Evolutionary conservation across 306 rosid species (phyloP).

Genomic region (Gynostemma pentaphyllum): DNA sequence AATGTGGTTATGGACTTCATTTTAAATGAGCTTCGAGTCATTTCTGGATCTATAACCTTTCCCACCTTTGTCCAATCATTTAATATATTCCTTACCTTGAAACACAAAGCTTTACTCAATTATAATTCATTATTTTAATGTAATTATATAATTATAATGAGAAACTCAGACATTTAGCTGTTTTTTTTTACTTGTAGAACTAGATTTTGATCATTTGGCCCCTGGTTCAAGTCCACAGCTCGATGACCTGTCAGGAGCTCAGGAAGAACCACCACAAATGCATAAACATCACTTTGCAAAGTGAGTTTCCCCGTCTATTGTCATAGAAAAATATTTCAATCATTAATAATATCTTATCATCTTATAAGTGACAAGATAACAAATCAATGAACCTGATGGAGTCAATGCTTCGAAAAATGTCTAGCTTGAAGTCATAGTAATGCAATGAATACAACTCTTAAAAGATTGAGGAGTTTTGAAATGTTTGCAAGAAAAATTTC

Average conservation of each 20-base stretch:
- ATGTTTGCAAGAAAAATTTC: no score
- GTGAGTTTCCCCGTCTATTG: slow-evolving; percentile 87
- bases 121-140: neutral
- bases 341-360: no score
- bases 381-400: no score
- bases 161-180: neutral
- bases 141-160: no score
- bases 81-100: slow-evolving; percentile 64
- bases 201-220: slow-evolving; percentile 87
- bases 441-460: no score
- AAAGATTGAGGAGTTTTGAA: no score
- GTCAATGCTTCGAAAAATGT: no score
- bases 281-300: slow-evolving; percentile 89
- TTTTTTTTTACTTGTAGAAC: slow-evolving; percentile 92
- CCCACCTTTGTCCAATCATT: slow-evolving; percentile 71
- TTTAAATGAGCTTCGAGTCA: slow-evolving; percentile 62
- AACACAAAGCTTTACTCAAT: slow-evolving; percentile 4
- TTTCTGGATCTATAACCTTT: slow-evolving; percentile 74
- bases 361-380: no score
- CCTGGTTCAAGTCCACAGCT: slow-evolving; percentile 82
- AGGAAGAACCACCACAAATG: slow-evolving; percentile 94
- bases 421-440: no score
- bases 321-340: slow-evolving; percentile 4
- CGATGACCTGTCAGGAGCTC: slow-evolving; percentile 92
- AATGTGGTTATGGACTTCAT: slow-evolving; percentile 72